Evolutionary conservation across 805 yeast genomes (phyloP), one percentile per base, ranked within the genome.

Genomic region (Lipomyces sp.): DNA sequence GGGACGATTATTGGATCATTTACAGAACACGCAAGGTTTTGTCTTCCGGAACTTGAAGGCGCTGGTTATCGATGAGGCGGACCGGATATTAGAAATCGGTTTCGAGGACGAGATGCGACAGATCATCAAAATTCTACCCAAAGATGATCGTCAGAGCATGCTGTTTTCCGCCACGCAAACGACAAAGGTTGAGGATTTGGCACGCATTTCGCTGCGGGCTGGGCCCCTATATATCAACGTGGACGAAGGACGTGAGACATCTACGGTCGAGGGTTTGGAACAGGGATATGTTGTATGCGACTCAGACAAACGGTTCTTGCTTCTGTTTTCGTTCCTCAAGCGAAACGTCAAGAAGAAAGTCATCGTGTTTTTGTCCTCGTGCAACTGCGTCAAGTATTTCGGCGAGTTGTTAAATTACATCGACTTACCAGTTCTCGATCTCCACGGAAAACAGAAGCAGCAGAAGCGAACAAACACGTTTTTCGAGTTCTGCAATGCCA

Each of bases 71-170:
- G 99, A 95, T 79, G 99, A 95, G 80, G 99, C 99, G 54, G 99
- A 95, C 78, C 87, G 99, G 80, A 95, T 95, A 73, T 83, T 95
- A 76, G 99, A 96, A 78, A 92, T 93, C 75, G 99, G 99, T 69
- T 95, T 95, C 81, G 99, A 95, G 81, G 98, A 96, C 73, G 99
- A 95, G 82, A 95, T 95, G 98, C 90, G 85, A 78, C 98, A 95
- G 80, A 95, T 95, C 76, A 91, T 95, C 75, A 91, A 89, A 79
- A 91, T 96, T 70, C 82, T 95, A 75, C 99, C 99, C 56, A 89
- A 86, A 68, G 73, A 70, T 5, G 93, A 89, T 71, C 89, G 99
- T 80, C 99, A 95, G 79, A 85, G 97, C 53, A 94, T 95, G 98
- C 81, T 95, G 70, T 95, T 95, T 77, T 94, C 98, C n/a, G 99